Evolutionary conservation across 371 early-diverging fungal genomes (phyloP).

Genomic region (Mucor mucedo): DNA sequence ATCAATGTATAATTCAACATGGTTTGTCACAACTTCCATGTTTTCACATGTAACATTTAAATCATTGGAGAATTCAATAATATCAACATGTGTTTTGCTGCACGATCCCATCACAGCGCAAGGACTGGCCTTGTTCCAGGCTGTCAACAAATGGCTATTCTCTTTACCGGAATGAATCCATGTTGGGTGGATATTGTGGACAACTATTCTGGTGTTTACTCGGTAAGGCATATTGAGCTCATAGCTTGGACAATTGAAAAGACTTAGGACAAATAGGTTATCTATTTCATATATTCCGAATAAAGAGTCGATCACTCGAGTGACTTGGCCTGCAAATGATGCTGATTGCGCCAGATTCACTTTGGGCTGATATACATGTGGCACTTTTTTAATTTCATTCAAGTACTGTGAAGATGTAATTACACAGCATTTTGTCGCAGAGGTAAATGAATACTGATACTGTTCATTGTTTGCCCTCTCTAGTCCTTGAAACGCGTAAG

Average conservation of each 20-base stretch:
- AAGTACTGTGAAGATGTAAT: background rate
- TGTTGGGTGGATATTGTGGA: constrained; percentile 29
- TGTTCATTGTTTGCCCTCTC: no score
- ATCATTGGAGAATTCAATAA: background rate
- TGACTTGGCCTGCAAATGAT: constrained; percentile 22
- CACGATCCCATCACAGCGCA: constrained; percentile 22
- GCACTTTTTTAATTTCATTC: background rate
- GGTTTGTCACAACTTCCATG: no score
- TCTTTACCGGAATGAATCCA: background rate
- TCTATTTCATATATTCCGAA: constrained; percentile 44
- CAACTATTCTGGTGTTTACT: constrained; percentile 15
- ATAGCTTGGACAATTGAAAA: constrained; percentile 30
- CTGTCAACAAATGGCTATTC: constrained; percentile 8
- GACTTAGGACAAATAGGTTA: constrained; percentile 14
- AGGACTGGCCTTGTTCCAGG: background rate
- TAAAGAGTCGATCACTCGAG: constrained; percentile 35
- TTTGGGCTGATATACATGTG: background rate
- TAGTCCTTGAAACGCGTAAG: no score
- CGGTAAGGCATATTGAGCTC: constrained; percentile 27
- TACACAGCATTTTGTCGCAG: background rate
- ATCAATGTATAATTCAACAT: background rate
- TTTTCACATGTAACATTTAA: background rate
- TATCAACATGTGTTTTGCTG: constrained; percentile 20
- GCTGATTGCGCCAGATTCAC: background rate
- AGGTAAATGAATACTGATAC: no score